phyloP scores from a whole-genome alignment of 179 eudicot species.

The Heliamphora pulchella region DNA sequence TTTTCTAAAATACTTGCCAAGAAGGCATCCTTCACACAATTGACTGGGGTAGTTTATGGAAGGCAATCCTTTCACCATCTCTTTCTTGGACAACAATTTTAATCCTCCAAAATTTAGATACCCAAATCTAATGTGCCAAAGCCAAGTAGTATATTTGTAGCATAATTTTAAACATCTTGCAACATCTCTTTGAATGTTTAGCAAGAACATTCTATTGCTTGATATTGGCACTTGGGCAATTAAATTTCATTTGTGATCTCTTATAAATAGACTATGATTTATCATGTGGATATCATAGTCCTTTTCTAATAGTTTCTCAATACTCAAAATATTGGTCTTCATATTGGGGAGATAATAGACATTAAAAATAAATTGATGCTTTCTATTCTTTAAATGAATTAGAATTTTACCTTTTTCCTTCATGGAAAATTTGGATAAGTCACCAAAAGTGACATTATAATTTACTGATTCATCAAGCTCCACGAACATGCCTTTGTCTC shows the following conservation, averaged over 20 bases:
- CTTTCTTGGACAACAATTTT: neutral
- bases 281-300: neutral
- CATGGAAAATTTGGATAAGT: neutral
- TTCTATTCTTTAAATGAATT: neutral
- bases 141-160: neutral
- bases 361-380: neutral
- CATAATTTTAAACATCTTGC: constrained; percentile 4
- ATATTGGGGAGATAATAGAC: neutral
- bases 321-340: neutral
- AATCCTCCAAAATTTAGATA: constrained; percentile 6
- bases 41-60: neutral
- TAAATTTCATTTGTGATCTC: neutral
- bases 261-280: constrained; percentile 5
- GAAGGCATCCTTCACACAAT: constrained; percentile 13
- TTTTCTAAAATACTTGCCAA: neutral
- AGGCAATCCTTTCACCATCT: neutral
- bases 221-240: neutral
- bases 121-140: neutral
- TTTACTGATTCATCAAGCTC: neutral
- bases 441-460: neutral
- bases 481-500: neutral
- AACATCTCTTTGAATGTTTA: neutral
- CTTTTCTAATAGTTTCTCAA: neutral
- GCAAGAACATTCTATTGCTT: neutral
- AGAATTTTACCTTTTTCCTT: neutral